Evolutionary conservation across 352 stramenopile species (phyloP).

Genomic region (Phytopythium sindhum): DNA sequence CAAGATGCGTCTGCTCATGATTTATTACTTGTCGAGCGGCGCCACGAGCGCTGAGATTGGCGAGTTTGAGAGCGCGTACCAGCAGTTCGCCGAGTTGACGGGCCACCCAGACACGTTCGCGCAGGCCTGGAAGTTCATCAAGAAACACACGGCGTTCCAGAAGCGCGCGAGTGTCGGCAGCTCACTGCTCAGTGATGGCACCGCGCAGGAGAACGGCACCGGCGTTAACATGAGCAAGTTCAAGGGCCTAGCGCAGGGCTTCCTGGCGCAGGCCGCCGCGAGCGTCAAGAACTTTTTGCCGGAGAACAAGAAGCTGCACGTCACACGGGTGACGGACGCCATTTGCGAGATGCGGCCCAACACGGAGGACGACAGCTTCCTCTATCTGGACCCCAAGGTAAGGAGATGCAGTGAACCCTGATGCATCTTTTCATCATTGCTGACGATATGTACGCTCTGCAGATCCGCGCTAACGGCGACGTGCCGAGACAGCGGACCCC

Average conservation of each 20-base stretch:
- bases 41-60: constrained; percentile 64
- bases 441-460: background rate
- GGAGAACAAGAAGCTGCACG: constrained; percentile 85
- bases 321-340: constrained; percentile 76
- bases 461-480: constrained; percentile 72
- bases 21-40: constrained; percentile 82
- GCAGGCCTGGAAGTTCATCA: constrained; percentile 75
- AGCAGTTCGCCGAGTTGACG: constrained; percentile 40
- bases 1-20: constrained; percentile 86
- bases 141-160: constrained; percentile 81
- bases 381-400: constrained; percentile 87
- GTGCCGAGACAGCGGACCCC: constrained; percentile 73
- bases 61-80: constrained; percentile 71
- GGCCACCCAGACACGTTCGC: constrained; percentile 39
- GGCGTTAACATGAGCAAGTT: constrained; percentile 80
- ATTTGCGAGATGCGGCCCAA: constrained; percentile 80
- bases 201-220: constrained; percentile 15
- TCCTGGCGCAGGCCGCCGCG: constrained; percentile 71
- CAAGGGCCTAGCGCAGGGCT: constrained; percentile 79
- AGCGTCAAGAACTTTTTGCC: constrained; percentile 88
- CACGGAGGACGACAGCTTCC: constrained; percentile 79
- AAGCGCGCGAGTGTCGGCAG: constrained; percentile 66
- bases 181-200: constrained; percentile 29
- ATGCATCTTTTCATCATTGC: background rate
- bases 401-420: background rate